phyloP scores from a whole-genome alignment of 768 basidiomycete species.

The Pulveroboletus sp. region DNA sequence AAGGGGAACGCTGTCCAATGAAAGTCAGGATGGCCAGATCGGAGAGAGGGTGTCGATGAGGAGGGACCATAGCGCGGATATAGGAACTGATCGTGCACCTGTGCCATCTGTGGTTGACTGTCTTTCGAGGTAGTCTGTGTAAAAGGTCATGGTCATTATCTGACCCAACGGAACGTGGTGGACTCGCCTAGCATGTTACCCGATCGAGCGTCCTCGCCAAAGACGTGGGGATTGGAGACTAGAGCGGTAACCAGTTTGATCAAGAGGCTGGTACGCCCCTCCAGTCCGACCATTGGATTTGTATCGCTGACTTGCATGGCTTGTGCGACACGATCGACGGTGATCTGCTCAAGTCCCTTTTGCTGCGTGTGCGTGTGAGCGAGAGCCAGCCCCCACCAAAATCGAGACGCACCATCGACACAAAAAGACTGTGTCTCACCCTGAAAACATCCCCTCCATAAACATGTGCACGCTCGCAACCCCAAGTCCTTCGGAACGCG shows the following conservation, averaged over 20 bases:
- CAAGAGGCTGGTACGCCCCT: constrained; percentile 80
- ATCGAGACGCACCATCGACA: constrained; percentile 78
- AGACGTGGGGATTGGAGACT: constrained; percentile 59
- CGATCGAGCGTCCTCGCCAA: constrained; percentile 71
- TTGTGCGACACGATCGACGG: constrained; percentile 51
- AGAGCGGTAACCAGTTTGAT: constrained; percentile 73
- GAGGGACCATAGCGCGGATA: constrained; percentile 76
- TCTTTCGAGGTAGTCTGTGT: constrained; percentile 84
- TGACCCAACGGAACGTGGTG: not conserved
- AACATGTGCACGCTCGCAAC: constrained; percentile 95
- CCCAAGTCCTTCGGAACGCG: constrained; percentile 79
- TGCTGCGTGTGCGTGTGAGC: too few species aligned
- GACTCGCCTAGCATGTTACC: constrained; percentile 75
- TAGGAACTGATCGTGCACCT: constrained; percentile 50
- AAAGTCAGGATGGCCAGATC: constrained; percentile 84
- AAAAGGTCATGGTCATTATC: too few species aligned
- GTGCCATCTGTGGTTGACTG: constrained; percentile 46
- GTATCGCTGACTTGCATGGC: constrained; percentile 76
- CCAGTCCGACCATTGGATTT: constrained; percentile 92
- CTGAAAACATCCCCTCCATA: constrained; percentile 75
- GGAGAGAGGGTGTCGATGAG: constrained; percentile 80
- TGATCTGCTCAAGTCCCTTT: constrained; percentile 65
- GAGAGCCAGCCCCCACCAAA: too few species aligned
- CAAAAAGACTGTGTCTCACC: constrained; percentile 56
- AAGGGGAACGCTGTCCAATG: constrained; percentile 65